Base-by-base conservation (phyloP, 2,329 filamentous ascomycete genomes). In the Ilyonectria destructans region DNA sequence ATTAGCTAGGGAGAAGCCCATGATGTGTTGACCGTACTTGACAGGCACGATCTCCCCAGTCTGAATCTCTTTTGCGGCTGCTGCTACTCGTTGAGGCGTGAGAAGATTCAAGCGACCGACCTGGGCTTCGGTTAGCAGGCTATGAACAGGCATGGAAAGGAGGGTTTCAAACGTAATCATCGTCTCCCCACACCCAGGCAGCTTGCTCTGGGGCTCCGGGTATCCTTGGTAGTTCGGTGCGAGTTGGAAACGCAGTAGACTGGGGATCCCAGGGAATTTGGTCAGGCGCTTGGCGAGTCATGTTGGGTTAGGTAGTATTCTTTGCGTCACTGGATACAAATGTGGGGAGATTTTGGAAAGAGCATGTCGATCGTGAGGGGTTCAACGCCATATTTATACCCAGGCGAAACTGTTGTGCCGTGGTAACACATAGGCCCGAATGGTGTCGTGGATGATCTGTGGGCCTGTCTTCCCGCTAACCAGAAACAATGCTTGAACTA, bases 91-190 rank as follows among this genome's bases (percentile, higher is more conserved):
- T 7, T 17, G 3, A 12, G 58, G 37, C 2, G 58, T 61, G n/a
- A 61, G 58, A 7, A 61, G 58, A 15, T 61, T 61, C 4, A 61
- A n/a, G 6, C 58, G 58, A 2, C 58, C 58, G 19, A 61, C 35
- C 58, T 54, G 4, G 2, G 17, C 7, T n/a, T 9, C 1, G 17
- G 26, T 61, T 10, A 61, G 26, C 8, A 15, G 6, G 6, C 2
- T 23, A 23, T 4, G 3, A 6, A 46, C 15, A 9, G 17, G 12
- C 4, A 19, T 23, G 17, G 7, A 29, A 3, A 12, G n/a, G 10
- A n/a, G 3, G 21, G 17, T 17, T 10, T 6, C 58, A 12, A 7
- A 61, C 58, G 13, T 61, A 40, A 19, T 61, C 58, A 33, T 61
- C 26, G 1, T 26, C 33, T 23, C 58, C 58, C 58, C 58, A 61